Conservation (phyloP, 306 rosid genomes). For the Dryas drummondii region DNA sequence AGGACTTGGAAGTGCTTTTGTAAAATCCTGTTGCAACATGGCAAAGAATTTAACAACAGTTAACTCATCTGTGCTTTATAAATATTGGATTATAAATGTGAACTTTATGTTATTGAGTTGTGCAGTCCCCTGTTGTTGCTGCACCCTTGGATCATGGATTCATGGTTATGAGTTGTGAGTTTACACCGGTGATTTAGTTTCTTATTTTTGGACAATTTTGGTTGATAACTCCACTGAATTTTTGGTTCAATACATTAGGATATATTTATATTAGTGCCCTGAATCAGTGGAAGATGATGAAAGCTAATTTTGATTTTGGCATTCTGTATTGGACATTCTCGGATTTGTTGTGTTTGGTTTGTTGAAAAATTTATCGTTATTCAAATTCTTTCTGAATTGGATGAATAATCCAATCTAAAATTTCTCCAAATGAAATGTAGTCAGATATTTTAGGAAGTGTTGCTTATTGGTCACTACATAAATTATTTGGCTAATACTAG, state of each 20-base stretch:
- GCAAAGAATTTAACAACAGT: not conserved
- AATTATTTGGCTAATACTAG: not conserved
- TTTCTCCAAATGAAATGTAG: not conserved
- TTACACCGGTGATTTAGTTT: not conserved
- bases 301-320: not conserved
- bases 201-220: not conserved
- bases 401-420: not conserved
- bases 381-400: not conserved
- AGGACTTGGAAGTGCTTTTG: conserved; percentile 7
- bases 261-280: too few relatives aligned
- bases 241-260: too few relatives aligned
- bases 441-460: too few relatives aligned
- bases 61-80: conserved; percentile 11
- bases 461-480: not conserved
- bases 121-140: not conserved
- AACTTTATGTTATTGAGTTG: conserved; percentile 11
- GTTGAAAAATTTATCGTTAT: not conserved
- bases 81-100: conserved; percentile 3
- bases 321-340: not conserved
- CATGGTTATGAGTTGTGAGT: conserved; percentile 9
- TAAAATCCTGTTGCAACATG: conserved; percentile 11
- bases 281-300: too few relatives aligned
- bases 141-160: conserved; percentile 9
- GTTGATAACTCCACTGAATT: too few relatives aligned
- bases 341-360: not conserved